Evolutionary conservation across 805 yeast species (phyloP).

Genomic region (Geotrichum ghanense): DNA sequence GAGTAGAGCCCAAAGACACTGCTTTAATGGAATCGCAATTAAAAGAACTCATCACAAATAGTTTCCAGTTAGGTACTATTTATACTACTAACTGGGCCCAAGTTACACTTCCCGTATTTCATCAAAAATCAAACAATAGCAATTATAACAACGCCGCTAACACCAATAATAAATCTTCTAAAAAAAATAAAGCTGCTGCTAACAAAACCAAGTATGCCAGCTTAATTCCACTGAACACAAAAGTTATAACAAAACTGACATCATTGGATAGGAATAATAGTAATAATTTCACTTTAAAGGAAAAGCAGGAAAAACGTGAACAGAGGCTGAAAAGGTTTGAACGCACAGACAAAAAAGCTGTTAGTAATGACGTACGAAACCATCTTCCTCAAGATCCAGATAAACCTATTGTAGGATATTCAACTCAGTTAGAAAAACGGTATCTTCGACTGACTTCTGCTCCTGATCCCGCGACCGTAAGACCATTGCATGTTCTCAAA

Average conservation of each 20-base stretch:
- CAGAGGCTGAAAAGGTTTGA: constrained; percentile 42
- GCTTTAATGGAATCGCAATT: constrained; percentile 38
- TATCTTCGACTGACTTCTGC: constrained; percentile 82
- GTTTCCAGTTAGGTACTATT: constrained; percentile 33
- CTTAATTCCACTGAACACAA: not conserved
- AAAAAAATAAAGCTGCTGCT: not conserved
- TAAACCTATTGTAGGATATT: constrained; percentile 45
- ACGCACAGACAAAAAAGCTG: constrained; percentile 9
- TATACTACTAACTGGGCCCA: constrained; percentile 43
- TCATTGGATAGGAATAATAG: not conserved
- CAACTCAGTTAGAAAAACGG: constrained; percentile 57
- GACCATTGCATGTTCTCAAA: constrained; percentile 57
- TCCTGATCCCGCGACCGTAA: constrained; percentile 73
- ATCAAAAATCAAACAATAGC: constrained; percentile 2
- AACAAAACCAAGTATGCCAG: not conserved
- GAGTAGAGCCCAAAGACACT: constrained; percentile 29
- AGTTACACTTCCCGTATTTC: constrained; percentile 37
- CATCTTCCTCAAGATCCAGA: constrained; percentile 4
- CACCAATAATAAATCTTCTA: constrained; percentile 4
- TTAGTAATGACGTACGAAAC: constrained; percentile 7
- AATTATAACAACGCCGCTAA: constrained; percentile 11
- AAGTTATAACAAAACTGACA: not conserved
- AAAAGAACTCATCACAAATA: constrained; percentile 37
- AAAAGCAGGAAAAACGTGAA: constrained; percentile 28
- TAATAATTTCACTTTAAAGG: not conserved